Percentiles rank a stretch among this genome's conserved stretches.
phyloP scores from a whole-genome alignment of 192 early-diverging fungal genomes.

The Funneliformis mosseae region DNA sequence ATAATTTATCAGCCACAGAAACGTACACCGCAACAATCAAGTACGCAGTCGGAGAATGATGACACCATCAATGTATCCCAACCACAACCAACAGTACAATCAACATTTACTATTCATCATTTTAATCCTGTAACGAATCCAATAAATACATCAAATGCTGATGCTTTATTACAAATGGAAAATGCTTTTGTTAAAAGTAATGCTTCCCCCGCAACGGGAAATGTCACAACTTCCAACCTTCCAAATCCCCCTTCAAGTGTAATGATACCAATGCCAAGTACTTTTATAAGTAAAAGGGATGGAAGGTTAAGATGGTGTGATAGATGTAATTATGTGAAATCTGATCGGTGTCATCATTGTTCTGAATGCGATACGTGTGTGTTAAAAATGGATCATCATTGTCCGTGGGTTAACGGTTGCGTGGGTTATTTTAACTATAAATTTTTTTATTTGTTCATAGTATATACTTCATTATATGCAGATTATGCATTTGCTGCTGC shows the following conservation, averaged over 20 bases:
- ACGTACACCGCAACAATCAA: background rate
- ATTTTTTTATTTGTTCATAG: slow-evolving; percentile 44
- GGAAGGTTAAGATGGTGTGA: slow-evolving; percentile 41
- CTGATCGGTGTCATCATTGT: slow-evolving; percentile 60
- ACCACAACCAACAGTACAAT: background rate
- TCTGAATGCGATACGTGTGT: slow-evolving; percentile 53
- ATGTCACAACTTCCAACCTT: background rate
- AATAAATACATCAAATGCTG: slow-evolving; percentile 13
- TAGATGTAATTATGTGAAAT: slow-evolving; percentile 49
- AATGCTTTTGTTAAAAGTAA: slow-evolving; percentile 3
- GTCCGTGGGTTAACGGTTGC: slow-evolving; percentile 55
- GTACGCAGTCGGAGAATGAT: background rate
- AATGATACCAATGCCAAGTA: slow-evolving; percentile 28
- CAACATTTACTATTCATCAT: slow-evolving; percentile 6
- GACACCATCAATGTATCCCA: background rate
- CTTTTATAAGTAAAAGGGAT: slow-evolving; percentile 25
- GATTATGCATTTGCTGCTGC: slow-evolving; percentile 36
- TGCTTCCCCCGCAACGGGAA: background rate
- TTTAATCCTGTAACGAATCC: slow-evolving; percentile 17
- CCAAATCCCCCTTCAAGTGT: background rate
- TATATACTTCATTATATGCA: slow-evolving; percentile 35
- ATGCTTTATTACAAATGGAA: slow-evolving; percentile 20
- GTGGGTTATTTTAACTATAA: slow-evolving; percentile 51
- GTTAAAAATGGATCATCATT: slow-evolving; percentile 59
- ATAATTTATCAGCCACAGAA: background rate